phyloP scores from a whole-genome alignment of 2,329 filamentous ascomycete genomes.

The Aspergillus neoniger region DNA sequence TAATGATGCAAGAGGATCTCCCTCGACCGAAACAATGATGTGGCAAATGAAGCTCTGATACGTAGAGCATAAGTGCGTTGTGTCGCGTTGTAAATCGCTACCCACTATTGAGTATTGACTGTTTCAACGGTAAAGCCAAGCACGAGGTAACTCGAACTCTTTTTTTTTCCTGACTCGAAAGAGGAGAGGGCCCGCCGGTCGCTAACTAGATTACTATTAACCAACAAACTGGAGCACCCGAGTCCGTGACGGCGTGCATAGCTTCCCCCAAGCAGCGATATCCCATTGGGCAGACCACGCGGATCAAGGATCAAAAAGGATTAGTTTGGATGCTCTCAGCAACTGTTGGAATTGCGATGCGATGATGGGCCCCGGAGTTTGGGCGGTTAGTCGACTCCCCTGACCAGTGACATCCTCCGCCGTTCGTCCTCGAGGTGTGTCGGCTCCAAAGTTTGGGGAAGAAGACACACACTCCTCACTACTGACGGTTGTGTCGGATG shows the following conservation, averaged over 20 bases:
- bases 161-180: background rate
- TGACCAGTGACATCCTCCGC: background rate
- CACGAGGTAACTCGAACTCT: background rate
- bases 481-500: background rate
- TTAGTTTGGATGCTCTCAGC: background rate
- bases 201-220: too few species aligned
- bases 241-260: background rate
- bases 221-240: background rate
- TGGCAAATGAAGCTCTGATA: background rate
- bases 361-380: background rate
- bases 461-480: background rate
- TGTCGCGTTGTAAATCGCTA: too few species aligned
- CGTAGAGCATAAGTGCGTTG: too few species aligned
- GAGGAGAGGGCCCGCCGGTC: background rate
- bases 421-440: background rate
- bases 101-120: too few species aligned
- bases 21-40: background rate
- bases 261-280: background rate
- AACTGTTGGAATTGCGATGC: background rate
- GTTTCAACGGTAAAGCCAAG: background rate
- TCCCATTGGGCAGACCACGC: background rate
- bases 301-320: constrained; percentile 4
- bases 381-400: background rate
- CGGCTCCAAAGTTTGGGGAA: background rate
- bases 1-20: background rate